Conservation (phyloP, 1,284 basidiomycete genomes). For the Ceratobasidium sp. region DNA sequence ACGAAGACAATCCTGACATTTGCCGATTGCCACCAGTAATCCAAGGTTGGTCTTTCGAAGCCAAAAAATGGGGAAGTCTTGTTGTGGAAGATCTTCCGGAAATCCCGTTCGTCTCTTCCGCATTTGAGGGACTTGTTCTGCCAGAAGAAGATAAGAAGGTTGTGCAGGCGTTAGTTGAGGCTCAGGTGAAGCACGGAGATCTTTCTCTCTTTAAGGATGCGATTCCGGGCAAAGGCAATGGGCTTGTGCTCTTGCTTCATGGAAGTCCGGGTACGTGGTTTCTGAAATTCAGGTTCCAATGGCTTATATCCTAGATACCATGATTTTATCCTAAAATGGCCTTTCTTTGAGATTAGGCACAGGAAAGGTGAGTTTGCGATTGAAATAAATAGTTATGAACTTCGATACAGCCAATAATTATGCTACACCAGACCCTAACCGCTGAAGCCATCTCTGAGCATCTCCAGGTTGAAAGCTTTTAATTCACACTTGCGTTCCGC, state of each 20-base stretch:
- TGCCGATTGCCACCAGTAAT: neutral
- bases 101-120: neutral
- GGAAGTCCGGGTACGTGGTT: neutral
- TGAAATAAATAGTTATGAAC: too few relatives aligned
- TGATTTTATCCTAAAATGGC: too few relatives aligned
- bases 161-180: neutral
- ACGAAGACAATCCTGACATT: neutral
- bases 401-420: neutral
- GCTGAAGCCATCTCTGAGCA: neutral
- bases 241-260: neutral
- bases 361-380: neutral
- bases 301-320: too few relatives aligned
- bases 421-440: neutral
- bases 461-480: neutral
- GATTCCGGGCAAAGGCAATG: neutral
- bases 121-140: neutral
- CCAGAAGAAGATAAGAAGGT: neutral
- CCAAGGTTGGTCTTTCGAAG: slow-evolving; percentile 15
- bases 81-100: neutral
- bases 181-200: neutral
- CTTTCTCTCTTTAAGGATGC: neutral
- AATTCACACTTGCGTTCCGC: neutral
- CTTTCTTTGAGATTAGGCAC: neutral
- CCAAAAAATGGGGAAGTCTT: slow-evolving; percentile 9
- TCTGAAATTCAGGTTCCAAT: too few relatives aligned